These are phyloP conservation scores for Lepidium africanum DNA, from an alignment of 345 rosid species.

Conservation along the genomic window DNA sequence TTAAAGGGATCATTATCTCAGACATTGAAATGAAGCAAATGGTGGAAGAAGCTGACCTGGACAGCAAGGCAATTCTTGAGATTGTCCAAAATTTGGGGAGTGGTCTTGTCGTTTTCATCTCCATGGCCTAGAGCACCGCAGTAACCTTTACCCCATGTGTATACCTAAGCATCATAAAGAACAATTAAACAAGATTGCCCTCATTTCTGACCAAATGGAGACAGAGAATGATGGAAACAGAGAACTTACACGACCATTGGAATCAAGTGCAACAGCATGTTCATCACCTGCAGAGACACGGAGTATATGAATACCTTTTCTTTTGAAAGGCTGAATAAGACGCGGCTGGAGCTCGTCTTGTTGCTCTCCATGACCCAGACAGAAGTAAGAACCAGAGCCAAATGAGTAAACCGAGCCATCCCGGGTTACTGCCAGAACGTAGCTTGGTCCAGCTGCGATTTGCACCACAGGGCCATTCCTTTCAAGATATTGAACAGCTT, in stretches of 20 bases:
- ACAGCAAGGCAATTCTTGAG: conserved; percentile 58
- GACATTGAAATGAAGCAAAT: background rate
- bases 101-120: conserved; percentile 82
- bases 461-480: conserved; percentile 62
- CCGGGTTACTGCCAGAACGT: conserved; percentile 58
- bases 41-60: conserved; percentile 47
- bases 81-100: conserved; percentile 57
- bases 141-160: conserved; percentile 98
- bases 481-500: conserved; percentile 45
- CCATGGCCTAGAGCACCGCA: conserved; percentile 98
- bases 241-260: conserved; percentile 72
- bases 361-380: conserved; percentile 98
- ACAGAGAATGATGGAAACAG: background rate
- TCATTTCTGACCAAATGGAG: background rate
- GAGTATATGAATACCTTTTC: conserved; percentile 60
- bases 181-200: conserved; percentile 1
- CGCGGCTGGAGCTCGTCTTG: conserved; percentile 82
- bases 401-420: conserved; percentile 74
- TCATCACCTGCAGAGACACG: conserved; percentile 98
- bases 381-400: conserved; percentile 84
- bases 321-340: conserved; percentile 59
- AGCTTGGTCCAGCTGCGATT: conserved; percentile 87
- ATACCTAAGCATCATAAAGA: conserved; percentile 44
- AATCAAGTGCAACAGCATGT: conserved; percentile 93
- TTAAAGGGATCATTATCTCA: background rate